Base-by-base conservation (phyloP, 2,329 filamentous ascomycete genomes). In the Amylocarpus encephaloides region DNA sequence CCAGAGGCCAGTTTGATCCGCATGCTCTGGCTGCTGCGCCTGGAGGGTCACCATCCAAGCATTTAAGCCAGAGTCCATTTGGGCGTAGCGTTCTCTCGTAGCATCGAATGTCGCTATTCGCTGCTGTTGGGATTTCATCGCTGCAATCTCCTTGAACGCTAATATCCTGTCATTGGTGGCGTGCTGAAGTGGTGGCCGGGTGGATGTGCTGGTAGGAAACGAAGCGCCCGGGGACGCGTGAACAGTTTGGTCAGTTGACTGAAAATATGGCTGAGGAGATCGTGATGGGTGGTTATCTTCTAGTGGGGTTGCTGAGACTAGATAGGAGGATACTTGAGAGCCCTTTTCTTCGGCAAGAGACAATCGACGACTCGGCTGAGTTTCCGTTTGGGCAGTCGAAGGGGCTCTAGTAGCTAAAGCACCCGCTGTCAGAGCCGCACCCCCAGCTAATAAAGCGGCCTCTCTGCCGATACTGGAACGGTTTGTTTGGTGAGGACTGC, bases 31-130 rank as follows among this genome's bases (percentile, higher is more conserved):
- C 48, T 75, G 66, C 54, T 73, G 67, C 5, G 62, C 59, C 49
- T 72, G 68, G 55, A 80, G 64, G n/a, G 67, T 60, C 1, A 59
- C 49, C 18, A 83, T 67, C 81, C 80, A 84, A 32, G 71, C 68
- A 48, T 68, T 73, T n/a, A 97, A 71, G 1, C 91, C 89, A 5
- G 86, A 86, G 52, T 95, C 82, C 64, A 85, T 81, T 11, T 70
- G 67, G 0, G 85, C 83, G 66, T 90, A 89, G 41, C 86, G 78
- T 13, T 79, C 71, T 40, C 88, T 79, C 0, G 86, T 85, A 51
- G 85, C 79, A 51, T 88, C 79, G 65, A 87, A 95, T 12, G 82
- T 83, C 39, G 76, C 73, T 52, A 93, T 86, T 16, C 90, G 82
- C 57, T 93, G 83, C 12, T 75, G 67, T 0, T 82, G 68, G 1